Evolutionary conservation across 306 rosid genomes (phyloP).

Genomic region (Vigna reflexopilosa): DNA sequence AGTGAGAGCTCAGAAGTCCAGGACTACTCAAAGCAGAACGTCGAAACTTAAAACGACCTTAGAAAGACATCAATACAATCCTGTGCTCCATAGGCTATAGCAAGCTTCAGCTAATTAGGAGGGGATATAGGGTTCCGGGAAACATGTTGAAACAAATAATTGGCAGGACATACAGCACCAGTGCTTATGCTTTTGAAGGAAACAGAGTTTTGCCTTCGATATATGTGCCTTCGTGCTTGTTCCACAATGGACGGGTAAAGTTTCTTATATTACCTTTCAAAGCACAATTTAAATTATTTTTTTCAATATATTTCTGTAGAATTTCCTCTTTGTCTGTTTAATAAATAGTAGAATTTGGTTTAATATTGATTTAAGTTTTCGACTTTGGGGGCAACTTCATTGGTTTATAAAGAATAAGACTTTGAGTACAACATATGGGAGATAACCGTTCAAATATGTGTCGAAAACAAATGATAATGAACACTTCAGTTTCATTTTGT

Average conservation of each 20-base stretch:
- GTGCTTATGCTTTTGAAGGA: conserved; percentile 52
- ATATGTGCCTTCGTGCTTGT: conserved; percentile 54
- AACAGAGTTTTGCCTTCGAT: conserved; percentile 52
- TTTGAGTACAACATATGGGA: background rate
- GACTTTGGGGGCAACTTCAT: background rate
- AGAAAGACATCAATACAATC: background rate
- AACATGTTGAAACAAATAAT: conserved; percentile 72
- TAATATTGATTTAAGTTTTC: conserved; percentile 4
- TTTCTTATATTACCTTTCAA: conserved; percentile 14
- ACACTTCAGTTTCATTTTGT: conserved; percentile 21
- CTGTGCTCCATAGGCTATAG: background rate
- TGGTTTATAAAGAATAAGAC: background rate
- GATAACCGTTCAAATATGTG: background rate
- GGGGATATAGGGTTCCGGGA: conserved; percentile 19
- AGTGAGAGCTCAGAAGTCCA: no score
- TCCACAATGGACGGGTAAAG: conserved; percentile 74
- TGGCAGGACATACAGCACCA: conserved; percentile 54
- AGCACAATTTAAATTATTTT: background rate
- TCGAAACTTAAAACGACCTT: no score
- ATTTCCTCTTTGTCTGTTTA: conserved; percentile 13
- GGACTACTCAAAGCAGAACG: no score
- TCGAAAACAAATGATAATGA: background rate
- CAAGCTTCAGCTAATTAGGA: conserved; percentile 17
- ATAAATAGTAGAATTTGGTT: background rate
- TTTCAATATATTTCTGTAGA: background rate